phyloP scores from a whole-genome alignment of 1,139 yeast species.

The Blastobotrys buckinghamii region DNA sequence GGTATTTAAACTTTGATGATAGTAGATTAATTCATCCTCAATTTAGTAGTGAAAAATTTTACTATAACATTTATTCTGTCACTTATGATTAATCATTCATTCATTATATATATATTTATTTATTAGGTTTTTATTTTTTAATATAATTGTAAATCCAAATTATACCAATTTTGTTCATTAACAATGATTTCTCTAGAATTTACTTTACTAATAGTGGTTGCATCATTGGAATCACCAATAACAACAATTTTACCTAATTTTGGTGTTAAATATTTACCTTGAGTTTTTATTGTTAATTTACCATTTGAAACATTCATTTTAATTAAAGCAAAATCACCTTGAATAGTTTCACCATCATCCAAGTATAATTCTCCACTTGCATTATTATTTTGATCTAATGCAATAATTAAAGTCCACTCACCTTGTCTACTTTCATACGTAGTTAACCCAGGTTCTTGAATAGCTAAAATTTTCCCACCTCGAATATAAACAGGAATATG shows the following conservation, averaged over 20 bases:
- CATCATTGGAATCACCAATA: background rate
- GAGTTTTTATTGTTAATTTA: conserved; percentile 1
- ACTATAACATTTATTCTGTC: conserved; percentile 11
- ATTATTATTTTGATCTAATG: conserved; percentile 23
- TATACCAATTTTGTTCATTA: background rate
- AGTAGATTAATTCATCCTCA: conserved; percentile 4
- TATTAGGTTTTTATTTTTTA: no score
- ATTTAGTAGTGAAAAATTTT: conserved; percentile 1
- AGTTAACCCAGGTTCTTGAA: conserved; percentile 35
- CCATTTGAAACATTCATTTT: conserved; percentile 2
- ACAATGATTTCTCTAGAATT: background rate
- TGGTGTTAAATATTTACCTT: conserved; percentile 6
- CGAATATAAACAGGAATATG: conserved; percentile 20
- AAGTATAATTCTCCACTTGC: conserved; percentile 19
- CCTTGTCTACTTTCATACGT: conserved; percentile 31
- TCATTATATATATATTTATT: no score
- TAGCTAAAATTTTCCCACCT: conserved; percentile 18
- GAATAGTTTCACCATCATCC: conserved; percentile 31
- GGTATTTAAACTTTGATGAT: conserved; percentile 9
- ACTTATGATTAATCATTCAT: background rate
- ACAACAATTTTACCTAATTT: conserved; percentile 8
- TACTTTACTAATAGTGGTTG: background rate
- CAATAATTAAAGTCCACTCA: conserved; percentile 32
- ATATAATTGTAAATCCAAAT: no score
- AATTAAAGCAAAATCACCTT: background rate